A percentile compares a stretch with the other conserved stretches of the same genome.
These are phyloP conservation scores for Taiozyma sp. DNA, from an alignment of 1,139 yeast species.

Conservation along the genomic window DNA sequence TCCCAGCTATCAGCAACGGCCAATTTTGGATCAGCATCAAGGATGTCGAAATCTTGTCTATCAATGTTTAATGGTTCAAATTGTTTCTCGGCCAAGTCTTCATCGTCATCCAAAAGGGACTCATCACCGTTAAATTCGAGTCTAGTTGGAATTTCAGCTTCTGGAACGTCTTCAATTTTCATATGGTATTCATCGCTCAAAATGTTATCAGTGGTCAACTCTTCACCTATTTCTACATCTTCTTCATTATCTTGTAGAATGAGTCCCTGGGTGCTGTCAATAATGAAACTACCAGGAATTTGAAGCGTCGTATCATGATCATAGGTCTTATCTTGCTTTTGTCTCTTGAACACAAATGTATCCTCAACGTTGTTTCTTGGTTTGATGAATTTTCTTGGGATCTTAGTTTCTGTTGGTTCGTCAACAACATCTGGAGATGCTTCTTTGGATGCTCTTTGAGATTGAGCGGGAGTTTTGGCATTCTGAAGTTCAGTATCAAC, in stretches of 20 bases:
- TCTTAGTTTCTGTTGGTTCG: not conserved
- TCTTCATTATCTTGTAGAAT: not conserved
- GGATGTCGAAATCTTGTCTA: slow-evolving; percentile 37
- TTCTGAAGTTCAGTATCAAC: slow-evolving; percentile 25
- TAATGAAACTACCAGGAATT: slow-evolving; percentile 24
- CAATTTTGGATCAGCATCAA: slow-evolving; percentile 36
- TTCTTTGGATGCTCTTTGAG: not conserved
- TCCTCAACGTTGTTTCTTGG: slow-evolving; percentile 18
- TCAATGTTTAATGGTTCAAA: slow-evolving; percentile 54
- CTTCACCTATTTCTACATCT: not conserved
- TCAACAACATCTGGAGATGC: not conserved
- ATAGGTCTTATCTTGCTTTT: slow-evolving; percentile 14
- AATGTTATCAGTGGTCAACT: slow-evolving; percentile 6
- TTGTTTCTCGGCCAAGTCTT: slow-evolving; percentile 44
- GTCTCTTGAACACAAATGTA: slow-evolving; percentile 23
- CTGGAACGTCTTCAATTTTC: slow-evolving; percentile 8
- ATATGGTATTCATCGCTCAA: slow-evolving; percentile 6
- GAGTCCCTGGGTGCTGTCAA: slow-evolving; percentile 8
- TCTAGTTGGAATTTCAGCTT: slow-evolving; percentile 16
- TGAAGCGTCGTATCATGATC: slow-evolving; percentile 16
- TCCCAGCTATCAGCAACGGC: slow-evolving; percentile 59
- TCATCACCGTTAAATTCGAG: slow-evolving; percentile 18
- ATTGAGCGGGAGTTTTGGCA: slow-evolving; percentile 15
- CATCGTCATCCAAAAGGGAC: slow-evolving; percentile 21
- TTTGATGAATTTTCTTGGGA: slow-evolving; percentile 5